These are phyloP conservation scores for Sphaerulina musiva DNA, from an alignment of 2,329 filamentous ascomycete genomes.

Conservation along the genomic window DNA sequence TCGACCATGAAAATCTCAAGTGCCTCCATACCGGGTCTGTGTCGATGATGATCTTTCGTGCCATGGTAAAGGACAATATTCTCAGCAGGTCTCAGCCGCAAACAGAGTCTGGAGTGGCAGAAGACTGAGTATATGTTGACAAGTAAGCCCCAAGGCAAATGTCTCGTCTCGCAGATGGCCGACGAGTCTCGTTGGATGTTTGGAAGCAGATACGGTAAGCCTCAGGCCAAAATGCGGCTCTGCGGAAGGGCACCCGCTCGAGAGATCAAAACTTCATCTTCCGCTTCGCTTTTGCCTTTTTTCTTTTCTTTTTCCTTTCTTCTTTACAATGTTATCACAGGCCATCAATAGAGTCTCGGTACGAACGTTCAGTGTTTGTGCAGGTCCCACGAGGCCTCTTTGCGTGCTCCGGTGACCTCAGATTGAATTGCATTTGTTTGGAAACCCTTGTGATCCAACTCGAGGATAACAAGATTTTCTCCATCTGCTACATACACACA, in stretches of 20 bases:
- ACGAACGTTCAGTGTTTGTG: slow-evolving; percentile 86
- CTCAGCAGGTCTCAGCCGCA: not conserved
- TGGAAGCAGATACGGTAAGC: not conserved
- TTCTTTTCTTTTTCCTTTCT: slow-evolving; percentile 26
- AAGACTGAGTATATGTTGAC: not conserved
- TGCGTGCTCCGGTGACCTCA: slow-evolving; percentile 99
- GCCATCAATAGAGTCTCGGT: slow-evolving; percentile 99
- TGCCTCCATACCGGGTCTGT: slow-evolving; percentile 69
- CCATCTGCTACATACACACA: slow-evolving; percentile 35
- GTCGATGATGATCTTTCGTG: slow-evolving; percentile 75
- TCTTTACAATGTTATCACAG: slow-evolving; percentile 66
- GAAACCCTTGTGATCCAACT: slow-evolving; percentile 42
- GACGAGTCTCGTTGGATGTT: not conserved
- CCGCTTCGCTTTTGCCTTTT: slow-evolving; percentile 6
- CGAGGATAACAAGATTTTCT: slow-evolving; percentile 37
- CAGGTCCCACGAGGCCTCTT: slow-evolving; percentile 68
- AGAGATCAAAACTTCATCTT: slow-evolving; percentile 1
- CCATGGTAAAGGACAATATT: not conserved
- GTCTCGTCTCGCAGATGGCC: slow-evolving; percentile 6
- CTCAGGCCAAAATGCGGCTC: not conserved
- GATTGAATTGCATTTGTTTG: slow-evolving; percentile 53
- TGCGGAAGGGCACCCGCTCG: not conserved
- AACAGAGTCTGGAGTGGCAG: not conserved
- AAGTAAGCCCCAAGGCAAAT: not conserved
- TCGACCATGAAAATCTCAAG: not conserved